phyloP scores from a whole-genome alignment of 176 grass and related monocot species.

The Aegilops bicornis region DNA sequence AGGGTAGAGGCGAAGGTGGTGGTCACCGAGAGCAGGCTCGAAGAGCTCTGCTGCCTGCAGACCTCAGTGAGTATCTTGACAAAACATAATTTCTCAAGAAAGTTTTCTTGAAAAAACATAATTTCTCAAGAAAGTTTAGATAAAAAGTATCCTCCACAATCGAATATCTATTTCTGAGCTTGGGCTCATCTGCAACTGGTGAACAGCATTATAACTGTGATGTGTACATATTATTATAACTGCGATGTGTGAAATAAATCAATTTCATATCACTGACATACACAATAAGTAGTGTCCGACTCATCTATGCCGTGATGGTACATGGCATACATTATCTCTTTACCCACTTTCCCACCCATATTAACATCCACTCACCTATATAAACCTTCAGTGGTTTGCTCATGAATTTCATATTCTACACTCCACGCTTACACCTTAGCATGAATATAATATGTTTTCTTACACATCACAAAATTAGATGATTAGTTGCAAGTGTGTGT shows the following conservation, averaged over 20 bases:
- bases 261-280: neutral
- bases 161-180: too few relatives aligned
- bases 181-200: too few relatives aligned
- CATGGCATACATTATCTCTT: neutral
- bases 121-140: too few relatives aligned
- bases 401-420: neutral
- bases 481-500: neutral
- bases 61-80: conserved; percentile 38
- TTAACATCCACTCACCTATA: neutral
- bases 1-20: conserved; percentile 4
- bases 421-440: neutral
- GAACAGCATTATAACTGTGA: too few relatives aligned
- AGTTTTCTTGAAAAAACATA: too few relatives aligned
- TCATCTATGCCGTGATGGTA: neutral
- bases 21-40: conserved; percentile 83
- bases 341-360: neutral
- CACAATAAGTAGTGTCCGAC: neutral
- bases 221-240: too few relatives aligned
- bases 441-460: neutral
- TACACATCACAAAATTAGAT: neutral
- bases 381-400: neutral
- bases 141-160: too few relatives aligned
- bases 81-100: too few relatives aligned
- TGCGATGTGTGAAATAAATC: too few relatives aligned
- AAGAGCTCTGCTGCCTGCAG: conserved; percentile 68